These are phyloP conservation scores for Phytophthora constricta DNA, from an alignment of 352 stramenopile species.

Conservation along the genomic window DNA sequence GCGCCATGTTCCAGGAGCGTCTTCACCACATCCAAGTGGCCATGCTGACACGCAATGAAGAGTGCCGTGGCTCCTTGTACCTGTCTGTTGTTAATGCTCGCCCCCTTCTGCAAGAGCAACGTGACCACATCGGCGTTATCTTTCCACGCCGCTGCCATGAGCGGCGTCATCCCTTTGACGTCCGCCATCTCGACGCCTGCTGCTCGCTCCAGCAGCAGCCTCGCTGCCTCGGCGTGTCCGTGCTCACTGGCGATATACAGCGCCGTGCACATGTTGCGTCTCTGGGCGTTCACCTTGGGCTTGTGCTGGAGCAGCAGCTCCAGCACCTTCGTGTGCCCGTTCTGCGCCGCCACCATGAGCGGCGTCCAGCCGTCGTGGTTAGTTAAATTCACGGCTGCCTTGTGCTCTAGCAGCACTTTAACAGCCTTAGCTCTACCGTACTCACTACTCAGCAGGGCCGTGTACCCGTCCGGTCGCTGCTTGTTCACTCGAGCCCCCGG, in stretches of 20 bases:
- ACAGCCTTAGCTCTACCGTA: neutral
- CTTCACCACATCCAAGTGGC: neutral
- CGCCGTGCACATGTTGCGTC: constrained; percentile 12
- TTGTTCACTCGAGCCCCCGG: constrained; percentile 10
- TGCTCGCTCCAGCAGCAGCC: constrained; percentile 3
- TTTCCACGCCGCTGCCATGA: constrained; percentile 23
- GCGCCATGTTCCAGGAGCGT: constrained; percentile 13
- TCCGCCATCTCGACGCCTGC: constrained; percentile 10
- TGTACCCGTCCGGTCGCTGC: neutral
- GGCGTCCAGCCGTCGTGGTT: constrained; percentile 22
- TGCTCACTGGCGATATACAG: constrained; percentile 23
- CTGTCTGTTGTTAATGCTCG: neutral
- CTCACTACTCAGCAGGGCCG: constrained; percentile 10
- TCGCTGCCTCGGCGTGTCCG: constrained; percentile 4
- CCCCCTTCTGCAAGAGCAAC: constrained; percentile 5
- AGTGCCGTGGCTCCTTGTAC: constrained; percentile 1
- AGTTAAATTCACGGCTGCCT: constrained; percentile 1
- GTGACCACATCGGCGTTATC: neutral
- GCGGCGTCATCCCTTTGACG: constrained; percentile 19
- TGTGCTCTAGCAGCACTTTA: constrained; percentile 10
- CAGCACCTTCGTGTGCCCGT: constrained; percentile 8
- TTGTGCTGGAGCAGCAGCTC: constrained; percentile 5
- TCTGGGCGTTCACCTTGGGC: constrained; percentile 6
- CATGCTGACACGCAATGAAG: constrained; percentile 3
- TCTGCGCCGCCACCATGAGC: constrained; percentile 7